These are phyloP conservation scores for Floccularia luteovirens DNA, from an alignment of 768 basidiomycete species.

Conservation along the genomic window DNA sequence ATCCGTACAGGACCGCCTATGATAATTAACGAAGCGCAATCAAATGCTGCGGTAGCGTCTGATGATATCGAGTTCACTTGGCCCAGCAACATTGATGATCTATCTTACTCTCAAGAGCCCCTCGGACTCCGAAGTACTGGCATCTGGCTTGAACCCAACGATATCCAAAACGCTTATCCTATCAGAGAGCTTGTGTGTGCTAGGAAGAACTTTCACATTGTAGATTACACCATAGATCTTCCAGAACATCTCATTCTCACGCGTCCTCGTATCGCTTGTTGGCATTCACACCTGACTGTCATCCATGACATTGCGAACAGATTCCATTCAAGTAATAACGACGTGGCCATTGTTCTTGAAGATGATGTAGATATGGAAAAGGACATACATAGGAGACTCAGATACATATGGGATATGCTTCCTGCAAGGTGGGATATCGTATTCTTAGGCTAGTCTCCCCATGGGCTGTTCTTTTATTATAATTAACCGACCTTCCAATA, in stretches of 20 bases:
- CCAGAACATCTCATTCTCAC: slow-evolving; percentile 48
- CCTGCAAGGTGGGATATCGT: slow-evolving; percentile 68
- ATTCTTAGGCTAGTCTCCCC: slow-evolving; percentile 45
- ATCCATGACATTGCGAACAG: slow-evolving; percentile 35
- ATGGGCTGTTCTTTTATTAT: slow-evolving; percentile 1
- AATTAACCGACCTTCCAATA: slow-evolving; percentile 19
- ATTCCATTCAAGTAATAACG: slow-evolving; percentile 12
- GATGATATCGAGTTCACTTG: slow-evolving; percentile 17
- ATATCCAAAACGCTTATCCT: slow-evolving; percentile 3
- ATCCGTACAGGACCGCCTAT: slow-evolving; percentile 17
- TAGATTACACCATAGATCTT: slow-evolving; percentile 23
- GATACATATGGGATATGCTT: slow-evolving; percentile 39
- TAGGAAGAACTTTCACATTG: slow-evolving; percentile 27
- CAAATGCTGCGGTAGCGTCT: neutral
- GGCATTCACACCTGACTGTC: slow-evolving; percentile 57
- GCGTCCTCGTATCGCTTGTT: slow-evolving; percentile 57
- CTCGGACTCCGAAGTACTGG: slow-evolving; percentile 18
- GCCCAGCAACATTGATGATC: slow-evolving; percentile 26
- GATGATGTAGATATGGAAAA: slow-evolving; percentile 78
- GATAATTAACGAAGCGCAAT: slow-evolving; percentile 4
- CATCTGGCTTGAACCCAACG: slow-evolving; percentile 8
- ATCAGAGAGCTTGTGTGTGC: slow-evolving; percentile 33
- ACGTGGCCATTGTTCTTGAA: slow-evolving; percentile 54
- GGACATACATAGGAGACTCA: slow-evolving; percentile 37
- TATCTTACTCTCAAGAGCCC: slow-evolving; percentile 11